phyloP scores from a whole-genome alignment of 2,329 filamentous ascomycete genomes.

The Akanthomyces uredinophilus region DNA sequence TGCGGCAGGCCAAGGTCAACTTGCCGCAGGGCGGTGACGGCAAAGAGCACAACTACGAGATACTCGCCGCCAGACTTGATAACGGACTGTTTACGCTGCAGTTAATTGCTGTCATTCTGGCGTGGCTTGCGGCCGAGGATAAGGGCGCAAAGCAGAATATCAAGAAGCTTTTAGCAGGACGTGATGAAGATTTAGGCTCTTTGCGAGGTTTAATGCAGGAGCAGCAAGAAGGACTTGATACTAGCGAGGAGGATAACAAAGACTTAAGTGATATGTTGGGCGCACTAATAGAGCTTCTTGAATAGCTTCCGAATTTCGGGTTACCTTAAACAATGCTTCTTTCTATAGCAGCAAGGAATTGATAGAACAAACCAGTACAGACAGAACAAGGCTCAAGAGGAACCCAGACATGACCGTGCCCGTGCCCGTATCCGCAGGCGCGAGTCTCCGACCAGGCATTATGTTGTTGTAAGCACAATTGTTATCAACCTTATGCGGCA shows the following conservation, averaged over 20 bases:
- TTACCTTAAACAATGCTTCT: background rate
- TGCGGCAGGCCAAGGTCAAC: slow-evolving; percentile 42
- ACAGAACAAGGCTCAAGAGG: slow-evolving; percentile 3
- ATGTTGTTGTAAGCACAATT: background rate
- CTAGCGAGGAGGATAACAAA: slow-evolving; percentile 54
- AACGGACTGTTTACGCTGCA: slow-evolving; percentile 81
- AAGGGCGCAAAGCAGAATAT: slow-evolving; percentile 65
- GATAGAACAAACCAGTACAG: slow-evolving; percentile 6
- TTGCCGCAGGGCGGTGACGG: slow-evolving; percentile 18
- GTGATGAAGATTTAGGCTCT: slow-evolving; percentile 58
- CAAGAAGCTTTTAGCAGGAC: slow-evolving; percentile 57
- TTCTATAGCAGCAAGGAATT: background rate
- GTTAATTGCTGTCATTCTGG: slow-evolving; percentile 75
- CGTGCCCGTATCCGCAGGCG: background rate
- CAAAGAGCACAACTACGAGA: slow-evolving; percentile 61
- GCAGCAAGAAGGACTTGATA: slow-evolving; percentile 48
- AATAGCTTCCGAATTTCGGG: slow-evolving; percentile 16
- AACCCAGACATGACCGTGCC: background rate
- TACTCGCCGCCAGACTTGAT: slow-evolving; percentile 70
- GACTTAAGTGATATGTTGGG: slow-evolving; percentile 52
- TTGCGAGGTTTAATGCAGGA: slow-evolving; percentile 64
- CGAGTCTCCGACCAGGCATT: background rate
- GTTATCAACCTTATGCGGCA: slow-evolving; percentile 16
- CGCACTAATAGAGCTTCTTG: slow-evolving; percentile 47
- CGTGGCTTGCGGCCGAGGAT: slow-evolving; percentile 91